These are phyloP conservation scores for Melampsora larici-populina DNA, from an alignment of 1,284 basidiomycete species.

Conservation along the genomic window DNA sequence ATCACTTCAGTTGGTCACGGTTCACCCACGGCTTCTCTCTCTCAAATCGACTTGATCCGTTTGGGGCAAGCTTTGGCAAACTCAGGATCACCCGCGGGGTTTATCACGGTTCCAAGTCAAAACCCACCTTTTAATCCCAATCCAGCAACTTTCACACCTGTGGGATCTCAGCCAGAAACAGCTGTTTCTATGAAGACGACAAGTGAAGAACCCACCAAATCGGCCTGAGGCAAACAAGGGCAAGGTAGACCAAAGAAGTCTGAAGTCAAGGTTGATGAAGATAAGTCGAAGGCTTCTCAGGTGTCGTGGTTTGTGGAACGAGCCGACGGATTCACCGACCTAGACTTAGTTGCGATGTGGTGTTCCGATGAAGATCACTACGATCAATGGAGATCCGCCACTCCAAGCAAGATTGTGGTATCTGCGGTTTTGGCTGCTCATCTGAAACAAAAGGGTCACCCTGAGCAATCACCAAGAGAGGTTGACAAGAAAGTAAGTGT, in stretches of 20 bases:
- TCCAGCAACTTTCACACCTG: too few relatives aligned
- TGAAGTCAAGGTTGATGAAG: background rate
- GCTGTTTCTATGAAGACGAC: background rate
- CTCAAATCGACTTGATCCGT: background rate
- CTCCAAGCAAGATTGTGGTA: background rate
- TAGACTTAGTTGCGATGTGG: background rate
- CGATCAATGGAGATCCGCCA: too few relatives aligned
- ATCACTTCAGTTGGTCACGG: background rate
- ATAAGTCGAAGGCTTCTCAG: background rate
- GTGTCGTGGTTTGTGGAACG: background rate
- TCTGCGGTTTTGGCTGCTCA: background rate
- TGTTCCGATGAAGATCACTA: background rate
- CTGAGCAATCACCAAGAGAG: background rate
- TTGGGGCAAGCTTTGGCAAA: background rate
- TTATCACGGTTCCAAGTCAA: background rate
- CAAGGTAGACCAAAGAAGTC: too few relatives aligned
- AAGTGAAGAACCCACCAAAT: too few relatives aligned
- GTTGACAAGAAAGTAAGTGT: background rate
- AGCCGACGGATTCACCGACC: background rate
- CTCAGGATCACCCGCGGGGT: background rate
- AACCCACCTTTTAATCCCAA: too few relatives aligned
- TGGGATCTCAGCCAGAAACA: background rate
- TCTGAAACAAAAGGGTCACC: background rate
- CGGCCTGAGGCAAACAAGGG: background rate
- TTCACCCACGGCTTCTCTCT: background rate